These are phyloP conservation scores for Sarocladium kiliense DNA, from an alignment of 2,329 filamentous ascomycete species.

Conservation along the genomic window DNA sequence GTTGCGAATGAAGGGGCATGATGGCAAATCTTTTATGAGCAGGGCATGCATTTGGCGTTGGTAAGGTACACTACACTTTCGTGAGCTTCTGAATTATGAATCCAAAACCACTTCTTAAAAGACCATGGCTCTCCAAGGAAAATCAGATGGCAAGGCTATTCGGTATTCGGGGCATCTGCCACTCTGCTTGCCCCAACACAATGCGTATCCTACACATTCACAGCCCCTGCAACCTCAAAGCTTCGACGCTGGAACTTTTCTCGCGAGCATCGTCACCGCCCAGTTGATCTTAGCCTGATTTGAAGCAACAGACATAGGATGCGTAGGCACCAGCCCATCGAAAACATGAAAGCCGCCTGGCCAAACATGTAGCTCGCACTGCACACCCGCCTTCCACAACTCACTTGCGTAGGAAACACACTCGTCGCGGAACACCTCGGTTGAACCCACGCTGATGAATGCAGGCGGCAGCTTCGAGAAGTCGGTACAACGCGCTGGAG, in stretches of 20 bases:
- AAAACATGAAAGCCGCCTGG: slow-evolving; percentile 35
- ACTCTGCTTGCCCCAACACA: background rate
- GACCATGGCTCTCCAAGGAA: too few relatives aligned
- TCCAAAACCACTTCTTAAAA: too few relatives aligned
- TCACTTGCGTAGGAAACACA: slow-evolving; percentile 31
- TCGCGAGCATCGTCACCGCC: slow-evolving; percentile 12
- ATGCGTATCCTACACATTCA: background rate
- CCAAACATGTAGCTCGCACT: slow-evolving; percentile 37
- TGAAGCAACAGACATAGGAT: slow-evolving; percentile 12
- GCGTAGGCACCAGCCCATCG: slow-evolving; percentile 20
- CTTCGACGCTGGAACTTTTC: slow-evolving; percentile 7
- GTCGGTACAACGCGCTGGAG: slow-evolving; percentile 28
- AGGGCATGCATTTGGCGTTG: slow-evolving; percentile 9
- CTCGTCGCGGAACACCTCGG: slow-evolving; percentile 39
- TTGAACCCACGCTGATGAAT: slow-evolving; percentile 37
- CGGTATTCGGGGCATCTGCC: too few relatives aligned
- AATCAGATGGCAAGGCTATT: too few relatives aligned
- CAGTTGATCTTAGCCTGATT: slow-evolving; percentile 14
- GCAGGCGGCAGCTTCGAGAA: slow-evolving; percentile 34
- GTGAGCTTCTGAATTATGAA: background rate
- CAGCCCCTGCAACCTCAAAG: too few relatives aligned
- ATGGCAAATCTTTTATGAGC: slow-evolving; percentile 7
- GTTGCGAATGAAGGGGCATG: background rate
- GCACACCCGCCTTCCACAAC: slow-evolving; percentile 35
- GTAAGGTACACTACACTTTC: background rate